Conservation (phyloP, 805 yeast species). For the Kluyveromyces siamensis region DNA sequence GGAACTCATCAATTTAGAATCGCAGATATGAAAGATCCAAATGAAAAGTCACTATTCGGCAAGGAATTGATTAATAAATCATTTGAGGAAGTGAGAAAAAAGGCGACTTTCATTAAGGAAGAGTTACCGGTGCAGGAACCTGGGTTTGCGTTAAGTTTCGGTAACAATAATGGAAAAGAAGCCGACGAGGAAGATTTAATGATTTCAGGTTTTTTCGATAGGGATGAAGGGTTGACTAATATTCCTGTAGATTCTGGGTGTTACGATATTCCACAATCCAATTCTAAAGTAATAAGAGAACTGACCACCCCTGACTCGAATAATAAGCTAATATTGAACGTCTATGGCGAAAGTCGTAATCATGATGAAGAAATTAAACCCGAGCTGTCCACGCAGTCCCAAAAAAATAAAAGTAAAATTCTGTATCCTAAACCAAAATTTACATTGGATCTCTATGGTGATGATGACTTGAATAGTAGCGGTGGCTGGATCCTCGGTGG, state of each 20-base stretch:
- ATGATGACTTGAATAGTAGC: conserved; percentile 14
- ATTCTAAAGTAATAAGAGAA: too few relatives aligned
- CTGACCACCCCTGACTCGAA: background rate
- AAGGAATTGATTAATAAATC: conserved; percentile 22
- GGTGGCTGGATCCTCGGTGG: conserved; percentile 27
- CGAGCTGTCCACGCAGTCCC: background rate
- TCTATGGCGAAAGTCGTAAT: conserved; percentile 2
- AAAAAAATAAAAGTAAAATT: conserved; percentile 10
- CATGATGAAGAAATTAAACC: background rate
- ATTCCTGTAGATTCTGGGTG: background rate
- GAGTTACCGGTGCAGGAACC: conserved; percentile 8
- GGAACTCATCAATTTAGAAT: conserved; percentile 3
- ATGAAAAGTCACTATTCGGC: conserved; percentile 14
- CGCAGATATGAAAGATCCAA: conserved; percentile 2
- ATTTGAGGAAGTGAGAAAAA: conserved; percentile 20
- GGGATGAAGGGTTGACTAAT: background rate
- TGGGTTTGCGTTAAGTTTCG: conserved; percentile 17
- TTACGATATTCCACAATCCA: background rate
- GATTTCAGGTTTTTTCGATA: conserved; percentile 17
- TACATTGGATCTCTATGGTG: conserved; percentile 25
- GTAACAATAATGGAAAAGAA: conserved; percentile 6
- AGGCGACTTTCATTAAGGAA: conserved; percentile 5
- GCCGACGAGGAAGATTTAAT: conserved; percentile 25
- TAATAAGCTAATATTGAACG: conserved; percentile 4
- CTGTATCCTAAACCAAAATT: conserved; percentile 18